Conservation (phyloP, 225 moss, liverwort and hornwort genomes). For the Pleurozium schreberi region DNA sequence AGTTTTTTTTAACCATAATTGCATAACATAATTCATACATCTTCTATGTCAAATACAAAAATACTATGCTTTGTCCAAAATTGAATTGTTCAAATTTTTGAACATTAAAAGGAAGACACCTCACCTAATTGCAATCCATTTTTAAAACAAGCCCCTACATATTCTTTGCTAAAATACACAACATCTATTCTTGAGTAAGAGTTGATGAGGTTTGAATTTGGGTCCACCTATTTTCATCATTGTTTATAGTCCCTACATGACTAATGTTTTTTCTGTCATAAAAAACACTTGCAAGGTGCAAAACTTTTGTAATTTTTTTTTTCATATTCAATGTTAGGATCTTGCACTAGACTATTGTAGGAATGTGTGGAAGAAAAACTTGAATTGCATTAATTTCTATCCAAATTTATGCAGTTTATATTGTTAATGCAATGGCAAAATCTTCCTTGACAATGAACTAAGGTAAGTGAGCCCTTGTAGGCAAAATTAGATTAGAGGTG, state of each 20-base stretch:
- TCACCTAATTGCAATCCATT: not conserved
- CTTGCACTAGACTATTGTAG: not conserved
- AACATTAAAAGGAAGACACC: rapidly evolving
- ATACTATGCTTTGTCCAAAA: too few relatives aligned
- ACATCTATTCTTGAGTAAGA: not conserved
- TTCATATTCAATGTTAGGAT: not conserved
- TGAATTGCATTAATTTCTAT: not conserved
- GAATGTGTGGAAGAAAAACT: not conserved
- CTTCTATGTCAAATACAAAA: not conserved
- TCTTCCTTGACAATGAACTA: not conserved
- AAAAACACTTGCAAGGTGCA: not conserved
- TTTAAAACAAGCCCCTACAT: not conserved
- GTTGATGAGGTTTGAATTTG: not conserved
- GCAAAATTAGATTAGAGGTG: not conserved
- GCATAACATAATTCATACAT: not conserved
- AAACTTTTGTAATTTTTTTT: not conserved
- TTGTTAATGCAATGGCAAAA: not conserved
- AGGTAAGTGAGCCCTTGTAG: not conserved
- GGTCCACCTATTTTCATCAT: not conserved
- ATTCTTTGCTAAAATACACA: not conserved
- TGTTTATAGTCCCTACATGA: not conserved
- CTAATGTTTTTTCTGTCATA: not conserved
- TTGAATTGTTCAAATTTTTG: not conserved
- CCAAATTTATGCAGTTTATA: too few relatives aligned
- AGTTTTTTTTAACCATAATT: not conserved